Evolutionary conservation across 768 basidiomycete genomes (phyloP), one percentile per base, ranked within the genome.

Genomic region (Mycena capillaripes): DNA sequence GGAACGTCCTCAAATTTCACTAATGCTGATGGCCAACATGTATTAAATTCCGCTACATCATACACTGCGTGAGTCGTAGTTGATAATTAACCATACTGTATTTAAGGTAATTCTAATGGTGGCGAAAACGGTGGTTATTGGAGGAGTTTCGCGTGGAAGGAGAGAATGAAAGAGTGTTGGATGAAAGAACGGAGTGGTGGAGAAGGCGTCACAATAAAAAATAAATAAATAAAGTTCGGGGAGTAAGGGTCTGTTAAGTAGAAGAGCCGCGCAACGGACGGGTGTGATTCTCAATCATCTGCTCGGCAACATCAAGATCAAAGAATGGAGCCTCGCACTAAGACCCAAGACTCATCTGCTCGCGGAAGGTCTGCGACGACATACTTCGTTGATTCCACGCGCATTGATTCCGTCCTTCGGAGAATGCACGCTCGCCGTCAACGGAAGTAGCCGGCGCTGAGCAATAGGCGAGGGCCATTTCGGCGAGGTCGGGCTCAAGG

Each of bases 361-460:
- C 66, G 7, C 71, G 71, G 52, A 72, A 72, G 3, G 71, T 67
- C 66, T 72, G 66, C 30, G 71, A 72, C 3, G 71, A 72, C 71
- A 72, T 72, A 17, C 58, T 56, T 19, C 42, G 66, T 23, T 72
- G 71, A n/a, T 72, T 72, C 71, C 71, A 68, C 14, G 58, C 50
- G 12, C 53, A 62, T 48, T 72, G 71, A 42, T 72, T 72, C 1
- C 71, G 66, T 2, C 71, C 71, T 23, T 72, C 71, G 23, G 71
- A 72, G 42, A 72, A 72, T 1, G 71, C 30, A 8, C 71, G 66
- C 42, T 72, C 71, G 7, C 66, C 66, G 38, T 67, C 71, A 40
- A 66, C 65, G 17, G 71, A 72, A 2, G 71, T 72, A 2, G 71
- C 71, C 2, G 71, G 71, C 0, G 59, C 66, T 3, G 71, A 72